A percentile compares a stretch with the other conserved stretches of the same genome.
These are phyloP conservation scores for Mucor racemosus DNA, from an alignment of 371 early-diverging fungal genomes.

Conservation along the genomic window DNA sequence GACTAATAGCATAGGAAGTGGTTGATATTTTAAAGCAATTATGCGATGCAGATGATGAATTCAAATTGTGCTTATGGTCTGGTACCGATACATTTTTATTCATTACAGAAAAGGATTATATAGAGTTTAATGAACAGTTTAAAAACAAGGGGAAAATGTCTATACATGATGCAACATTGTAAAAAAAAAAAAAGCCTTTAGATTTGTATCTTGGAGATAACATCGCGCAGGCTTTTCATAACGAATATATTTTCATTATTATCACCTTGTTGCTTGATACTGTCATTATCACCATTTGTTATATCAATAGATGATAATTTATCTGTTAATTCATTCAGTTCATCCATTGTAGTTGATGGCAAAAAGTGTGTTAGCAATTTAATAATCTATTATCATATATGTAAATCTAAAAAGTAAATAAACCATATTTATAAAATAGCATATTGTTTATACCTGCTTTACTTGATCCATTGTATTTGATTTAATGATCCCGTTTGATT, in stretches of 20 bases:
- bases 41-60: conserved; percentile 23
- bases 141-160: conserved; percentile 27
- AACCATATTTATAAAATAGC: neutral
- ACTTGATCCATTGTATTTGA: conserved; percentile 30
- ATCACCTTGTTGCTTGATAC: neutral
- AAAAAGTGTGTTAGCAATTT: conserved; percentile 41
- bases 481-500: neutral
- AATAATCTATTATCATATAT: conserved; percentile 36
- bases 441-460: conserved; percentile 19
- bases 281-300: neutral
- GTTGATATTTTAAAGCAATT: conserved; percentile 26
- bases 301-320: conserved; percentile 15
- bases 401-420: neutral
- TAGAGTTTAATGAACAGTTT: conserved; percentile 1
- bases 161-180: conserved; percentile 14
- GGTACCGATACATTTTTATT: conserved; percentile 26
- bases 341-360: conserved; percentile 14
- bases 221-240: conserved; percentile 28
- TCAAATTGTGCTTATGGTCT: conserved; percentile 29
- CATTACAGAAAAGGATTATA: conserved; percentile 30
- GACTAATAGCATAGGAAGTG: conserved; percentile 9
- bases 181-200: no score
- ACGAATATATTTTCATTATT: conserved; percentile 19
- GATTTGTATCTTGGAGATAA: conserved; percentile 26
- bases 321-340: conserved; percentile 24